These are phyloP conservation scores for Vachellia pachyceras DNA, from an alignment of 306 rosid species.

Conservation along the genomic window DNA sequence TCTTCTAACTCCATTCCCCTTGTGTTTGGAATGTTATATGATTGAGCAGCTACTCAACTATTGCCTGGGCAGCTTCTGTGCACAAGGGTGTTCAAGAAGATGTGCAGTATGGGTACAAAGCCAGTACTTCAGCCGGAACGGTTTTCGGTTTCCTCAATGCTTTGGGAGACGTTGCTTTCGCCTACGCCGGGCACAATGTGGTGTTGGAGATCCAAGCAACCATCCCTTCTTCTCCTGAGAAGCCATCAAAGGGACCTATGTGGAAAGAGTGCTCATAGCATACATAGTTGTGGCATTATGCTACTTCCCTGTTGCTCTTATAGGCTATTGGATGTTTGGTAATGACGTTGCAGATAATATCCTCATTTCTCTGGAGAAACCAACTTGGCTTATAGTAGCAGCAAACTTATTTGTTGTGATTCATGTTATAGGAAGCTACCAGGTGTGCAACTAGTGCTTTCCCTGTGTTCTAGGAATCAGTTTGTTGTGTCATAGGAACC, in stretches of 20 bases:
- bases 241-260: slow-evolving; percentile 74
- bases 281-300: slow-evolving; percentile 70
- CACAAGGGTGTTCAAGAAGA: slow-evolving; percentile 9
- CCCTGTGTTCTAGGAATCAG: not conserved
- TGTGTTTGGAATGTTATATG: not conserved
- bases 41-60: slow-evolving; percentile 15
- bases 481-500: no score
- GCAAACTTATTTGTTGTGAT: slow-evolving; percentile 75
- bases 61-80: slow-evolving; percentile 22
- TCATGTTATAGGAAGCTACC: slow-evolving; percentile 86
- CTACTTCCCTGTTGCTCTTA: slow-evolving; percentile 79
- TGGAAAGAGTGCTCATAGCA: slow-evolving; percentile 66
- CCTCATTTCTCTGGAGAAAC: slow-evolving; percentile 61
- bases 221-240: slow-evolving; percentile 70
- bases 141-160: slow-evolving; percentile 58
- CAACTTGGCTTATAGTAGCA: slow-evolving; percentile 63
- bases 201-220: slow-evolving; percentile 79
- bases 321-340: slow-evolving; percentile 68
- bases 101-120: slow-evolving; percentile 7
- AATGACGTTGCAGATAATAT: slow-evolving; percentile 61
- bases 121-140: slow-evolving; percentile 34
- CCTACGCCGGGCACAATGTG: slow-evolving; percentile 80
- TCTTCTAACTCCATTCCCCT: not conserved
- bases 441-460: slow-evolving; percentile 40
- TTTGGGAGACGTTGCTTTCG: slow-evolving; percentile 71